These are phyloP conservation scores for Esteya vermicola DNA, from an alignment of 2,329 filamentous ascomycete species.

Conservation along the genomic window DNA sequence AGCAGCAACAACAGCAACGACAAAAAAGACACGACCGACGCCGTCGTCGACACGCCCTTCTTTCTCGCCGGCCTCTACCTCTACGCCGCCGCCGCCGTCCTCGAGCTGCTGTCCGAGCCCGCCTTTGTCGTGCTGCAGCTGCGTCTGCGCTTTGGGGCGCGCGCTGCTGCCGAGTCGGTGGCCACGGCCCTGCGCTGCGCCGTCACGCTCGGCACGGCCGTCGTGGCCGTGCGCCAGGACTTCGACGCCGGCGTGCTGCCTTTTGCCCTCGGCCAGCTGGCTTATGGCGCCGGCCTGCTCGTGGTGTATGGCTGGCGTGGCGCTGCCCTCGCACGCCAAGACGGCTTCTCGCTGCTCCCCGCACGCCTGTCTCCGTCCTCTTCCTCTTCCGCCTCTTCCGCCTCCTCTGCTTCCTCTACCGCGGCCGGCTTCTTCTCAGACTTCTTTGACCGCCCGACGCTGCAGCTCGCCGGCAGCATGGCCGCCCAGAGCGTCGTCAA, in stretches of 20 bases:
- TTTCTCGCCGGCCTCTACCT: slow-evolving; percentile 39
- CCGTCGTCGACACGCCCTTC: slow-evolving; percentile 39
- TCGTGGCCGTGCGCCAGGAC: slow-evolving; percentile 33
- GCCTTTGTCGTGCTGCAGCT: slow-evolving; percentile 81
- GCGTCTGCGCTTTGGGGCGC: slow-evolving; percentile 62
- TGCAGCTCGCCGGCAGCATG: slow-evolving; percentile 65
- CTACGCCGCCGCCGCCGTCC: slow-evolving; percentile 40
- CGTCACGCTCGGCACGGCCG: slow-evolving; percentile 56
- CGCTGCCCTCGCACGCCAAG: slow-evolving; percentile 34
- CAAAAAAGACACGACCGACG: too few species aligned
- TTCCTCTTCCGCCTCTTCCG: too few species aligned
- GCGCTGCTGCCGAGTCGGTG: slow-evolving; percentile 69
- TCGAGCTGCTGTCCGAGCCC: slow-evolving; percentile 78
- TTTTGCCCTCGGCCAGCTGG: slow-evolving; percentile 76
- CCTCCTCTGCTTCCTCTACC: too few species aligned
- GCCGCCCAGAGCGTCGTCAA: slow-evolving; percentile 83
- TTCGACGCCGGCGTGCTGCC: slow-evolving; percentile 60
- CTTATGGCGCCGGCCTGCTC: slow-evolving; percentile 57
- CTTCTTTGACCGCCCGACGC: slow-evolving; percentile 55
- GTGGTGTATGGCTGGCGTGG: slow-evolving; percentile 55
- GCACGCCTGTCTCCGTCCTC: slow-evolving; percentile 18
- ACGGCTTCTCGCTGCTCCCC: slow-evolving; percentile 57
- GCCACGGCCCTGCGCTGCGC: slow-evolving; percentile 68
- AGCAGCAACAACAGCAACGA: too few species aligned
- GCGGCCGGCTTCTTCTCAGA: slow-evolving; percentile 23